Base-by-base conservation (phyloP, 495 filamentous ascomycete species). In the Sordaria brevicollis region DNA sequence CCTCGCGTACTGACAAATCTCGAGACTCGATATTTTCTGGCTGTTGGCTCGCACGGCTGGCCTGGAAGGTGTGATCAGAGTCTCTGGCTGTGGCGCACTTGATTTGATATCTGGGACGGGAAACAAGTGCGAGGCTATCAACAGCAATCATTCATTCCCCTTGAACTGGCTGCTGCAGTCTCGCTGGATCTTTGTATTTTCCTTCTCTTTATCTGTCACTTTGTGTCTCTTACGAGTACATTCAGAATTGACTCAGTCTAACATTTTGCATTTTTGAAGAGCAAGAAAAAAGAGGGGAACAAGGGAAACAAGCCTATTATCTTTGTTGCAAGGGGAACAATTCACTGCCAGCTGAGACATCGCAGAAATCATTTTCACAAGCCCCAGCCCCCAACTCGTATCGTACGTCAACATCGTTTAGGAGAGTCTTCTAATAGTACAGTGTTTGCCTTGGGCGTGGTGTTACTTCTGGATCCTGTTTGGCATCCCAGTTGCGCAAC, bases 241-340 rank as follows among this genome's bases (percentile, higher is more conserved):
- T 82, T 84, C 84, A 86, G 80, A 87, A 86, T 87, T 87, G 83
- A 86, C 80, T 83, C 76, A 77, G 74, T 85, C 79, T 81, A 80
- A 75, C 76, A n/a, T 76, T 77, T 74, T 75, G 72, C 75, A 78
- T 74, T 72, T 76, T 80, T n/a, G 76, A 78, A 79, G 74, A 79
- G 74, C 70, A 74, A 82, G 74, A 79, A 68, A 76, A 73, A 71
- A 76, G 67, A 77, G 65, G 76, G 73, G 74, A 72, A 78, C 69
- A 72, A 37, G 49, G n/a, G 25, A 62, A 62, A 62, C 49, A 21
- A 54, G 43, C 10, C 43, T 54, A 54, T 25, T 54, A 31, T 31
- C 17, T 54, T 57, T 62, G 49, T 6, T 62, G 49, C 29, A 62
- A 62, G 49, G 49, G 13, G 25, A 65, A 31, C 25, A 62, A 62